These are phyloP conservation scores for Boletus sp. DNA, from an alignment of 768 basidiomycete genomes.

Conservation along the genomic window DNA sequence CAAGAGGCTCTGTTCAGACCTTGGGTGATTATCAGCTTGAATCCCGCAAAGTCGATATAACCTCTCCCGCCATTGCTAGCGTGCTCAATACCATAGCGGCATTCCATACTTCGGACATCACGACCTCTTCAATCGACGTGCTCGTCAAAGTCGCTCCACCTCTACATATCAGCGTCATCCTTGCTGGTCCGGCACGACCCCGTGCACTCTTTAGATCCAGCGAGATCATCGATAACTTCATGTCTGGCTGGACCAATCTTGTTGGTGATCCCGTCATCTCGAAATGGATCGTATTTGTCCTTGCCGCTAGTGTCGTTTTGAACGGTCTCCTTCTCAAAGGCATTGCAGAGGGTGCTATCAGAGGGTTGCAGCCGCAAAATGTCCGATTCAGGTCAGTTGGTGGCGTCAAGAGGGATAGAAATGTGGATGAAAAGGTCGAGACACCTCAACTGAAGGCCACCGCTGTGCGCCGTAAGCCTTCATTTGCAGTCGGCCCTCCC, in stretches of 20 bases:
- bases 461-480: slow-evolving; percentile 16
- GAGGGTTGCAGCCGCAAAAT: slow-evolving; percentile 29
- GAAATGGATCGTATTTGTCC: slow-evolving; percentile 91
- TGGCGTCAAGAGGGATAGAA: slow-evolving; percentile 18
- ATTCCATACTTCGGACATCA: slow-evolving; percentile 17
- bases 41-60: slow-evolving; percentile 66
- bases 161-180: slow-evolving; percentile 50
- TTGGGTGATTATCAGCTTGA: slow-evolving; percentile 19
- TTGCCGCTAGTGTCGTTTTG: slow-evolving; percentile 82
- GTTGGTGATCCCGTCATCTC: slow-evolving; percentile 92
- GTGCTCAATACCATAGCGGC: slow-evolving; percentile 58
- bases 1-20: slow-evolving; percentile 13
- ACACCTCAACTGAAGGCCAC: slow-evolving; percentile 10
- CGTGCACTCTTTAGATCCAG: slow-evolving; percentile 36
- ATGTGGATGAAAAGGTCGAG: slow-evolving; percentile 22
- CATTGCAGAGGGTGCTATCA: slow-evolving; percentile 56
- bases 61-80: slow-evolving; percentile 54
- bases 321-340: slow-evolving; percentile 94
- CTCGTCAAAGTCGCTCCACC: slow-evolving; percentile 65
- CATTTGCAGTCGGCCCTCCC: slow-evolving; percentile 28
- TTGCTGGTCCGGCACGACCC: slow-evolving; percentile 32
- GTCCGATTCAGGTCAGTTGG: slow-evolving; percentile 31
- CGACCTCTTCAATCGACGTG: slow-evolving; percentile 37
- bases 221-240: slow-evolving; percentile 77
- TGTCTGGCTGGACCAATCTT: slow-evolving; percentile 85